These are phyloP conservation scores for Venturia nashicola DNA, from an alignment of 2,329 filamentous ascomycete species.

Conservation along the genomic window DNA sequence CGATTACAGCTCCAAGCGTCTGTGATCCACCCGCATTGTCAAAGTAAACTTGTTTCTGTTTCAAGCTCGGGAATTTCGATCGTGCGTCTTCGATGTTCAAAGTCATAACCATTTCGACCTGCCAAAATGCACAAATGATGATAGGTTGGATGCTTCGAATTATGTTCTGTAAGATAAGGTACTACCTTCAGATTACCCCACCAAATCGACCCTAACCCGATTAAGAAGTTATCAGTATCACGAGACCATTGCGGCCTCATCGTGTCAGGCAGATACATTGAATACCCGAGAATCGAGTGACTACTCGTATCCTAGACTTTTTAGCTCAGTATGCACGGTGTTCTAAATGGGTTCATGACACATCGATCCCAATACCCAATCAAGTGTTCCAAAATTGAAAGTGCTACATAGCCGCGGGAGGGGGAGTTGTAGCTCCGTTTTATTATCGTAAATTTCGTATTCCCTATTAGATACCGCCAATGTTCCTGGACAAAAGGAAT, in stretches of 20 bases:
- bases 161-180: background rate
- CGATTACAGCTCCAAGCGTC: slow-evolving; percentile 51
- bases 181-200: background rate
- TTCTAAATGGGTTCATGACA: no score
- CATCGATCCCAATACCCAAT: no score
- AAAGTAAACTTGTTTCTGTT: slow-evolving; percentile 56
- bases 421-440: no score
- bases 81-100: slow-evolving; percentile 47
- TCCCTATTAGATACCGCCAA: no score
- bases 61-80: slow-evolving; percentile 55
- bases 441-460: no score
- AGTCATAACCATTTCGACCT: slow-evolving; percentile 16
- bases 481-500: no score
- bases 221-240: background rate
- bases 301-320: no score
- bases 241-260: background rate
- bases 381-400: no score
- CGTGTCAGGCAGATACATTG: no score
- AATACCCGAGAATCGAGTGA: no score
- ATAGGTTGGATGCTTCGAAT: background rate
- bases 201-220: background rate
- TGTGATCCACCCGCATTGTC: slow-evolving; percentile 74
- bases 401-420: no score
- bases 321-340: background rate
- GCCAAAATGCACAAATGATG: no score